Percentiles rank a stretch among this genome's conserved stretches.
Evolutionary conservation across 306 rosid genomes (phyloP).

Genomic region (Gynostemma pentaphyllum): DNA sequence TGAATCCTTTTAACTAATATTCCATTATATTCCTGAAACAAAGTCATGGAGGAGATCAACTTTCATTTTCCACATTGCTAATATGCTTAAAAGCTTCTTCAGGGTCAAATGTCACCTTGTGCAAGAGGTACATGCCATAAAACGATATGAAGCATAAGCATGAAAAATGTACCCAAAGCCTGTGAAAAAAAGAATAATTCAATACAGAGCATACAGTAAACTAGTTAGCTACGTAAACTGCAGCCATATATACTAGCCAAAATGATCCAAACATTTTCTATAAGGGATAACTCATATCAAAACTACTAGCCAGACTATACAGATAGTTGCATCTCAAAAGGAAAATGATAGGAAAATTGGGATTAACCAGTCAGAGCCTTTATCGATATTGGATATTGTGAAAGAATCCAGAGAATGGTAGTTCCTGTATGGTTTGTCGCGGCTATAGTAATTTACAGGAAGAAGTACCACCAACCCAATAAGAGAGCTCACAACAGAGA

Average conservation of each 20-base stretch:
- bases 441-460: constrained; percentile 48
- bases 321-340: not conserved
- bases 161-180: constrained; percentile 89
- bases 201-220: constrained; percentile 1
- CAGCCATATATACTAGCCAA: not conserved
- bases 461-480: constrained; percentile 59
- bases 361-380: constrained; percentile 54
- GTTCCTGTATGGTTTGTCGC: constrained; percentile 16
- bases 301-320: not conserved
- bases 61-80: constrained; percentile 13
- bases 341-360: not conserved
- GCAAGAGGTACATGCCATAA: constrained; percentile 60
- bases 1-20: constrained; percentile 55
- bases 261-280: no score
- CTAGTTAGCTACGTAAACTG: constrained; percentile 17
- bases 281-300: not conserved
- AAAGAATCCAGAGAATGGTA: constrained; percentile 53
- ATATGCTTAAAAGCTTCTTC: not conserved
- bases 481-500: constrained; percentile 57
- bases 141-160: constrained; percentile 75
- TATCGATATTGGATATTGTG: constrained; percentile 60
- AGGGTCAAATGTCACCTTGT: constrained; percentile 46
- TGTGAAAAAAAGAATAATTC: constrained; percentile 22
- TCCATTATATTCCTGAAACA: constrained; percentile 64
- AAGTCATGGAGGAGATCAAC: constrained; percentile 16